These are phyloP conservation scores for Boletus reticulatus DNA, from an alignment of 768 basidiomycete species.

Conservation along the genomic window DNA sequence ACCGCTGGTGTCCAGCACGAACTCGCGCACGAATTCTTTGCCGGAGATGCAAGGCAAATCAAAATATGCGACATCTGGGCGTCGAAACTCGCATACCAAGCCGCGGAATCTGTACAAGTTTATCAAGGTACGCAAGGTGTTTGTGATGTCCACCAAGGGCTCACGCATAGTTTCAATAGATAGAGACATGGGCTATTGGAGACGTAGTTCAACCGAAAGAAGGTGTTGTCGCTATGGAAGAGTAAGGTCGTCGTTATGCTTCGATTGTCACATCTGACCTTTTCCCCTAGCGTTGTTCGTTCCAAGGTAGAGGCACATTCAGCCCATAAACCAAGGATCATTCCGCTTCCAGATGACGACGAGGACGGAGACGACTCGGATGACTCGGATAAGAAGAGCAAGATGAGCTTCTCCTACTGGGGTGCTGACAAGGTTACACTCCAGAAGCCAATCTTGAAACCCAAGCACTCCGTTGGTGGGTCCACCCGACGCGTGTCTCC, in stretches of 20 bases:
- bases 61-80: constrained; percentile 81
- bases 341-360: constrained; percentile 68
- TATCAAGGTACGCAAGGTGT: constrained; percentile 59
- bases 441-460: constrained; percentile 70
- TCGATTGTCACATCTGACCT: constrained; percentile 6
- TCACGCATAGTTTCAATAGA: constrained; percentile 42
- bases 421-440: constrained; percentile 89
- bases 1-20: constrained; percentile 67
- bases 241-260: constrained; percentile 50
- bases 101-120: constrained; percentile 94
- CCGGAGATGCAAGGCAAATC: constrained; percentile 83
- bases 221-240: constrained; percentile 87
- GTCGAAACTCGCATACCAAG: constrained; percentile 71
- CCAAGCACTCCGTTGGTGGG: constrained; percentile 34
- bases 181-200: constrained; percentile 85
- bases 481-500: constrained; percentile 38
- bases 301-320: constrained; percentile 61
- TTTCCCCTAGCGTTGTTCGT: constrained; percentile 56
- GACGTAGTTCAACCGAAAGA: constrained; percentile 72
- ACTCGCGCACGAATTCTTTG: constrained; percentile 68
- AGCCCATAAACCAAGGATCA: constrained; percentile 59
- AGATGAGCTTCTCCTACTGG: constrained; percentile 95
- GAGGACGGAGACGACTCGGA: constrained; percentile 65
- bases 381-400: constrained; percentile 86
- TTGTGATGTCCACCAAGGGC: neutral